Conservation (phyloP, 2,329 filamentous ascomycete genomes). For the Fonsecaea multimorphosa region DNA sequence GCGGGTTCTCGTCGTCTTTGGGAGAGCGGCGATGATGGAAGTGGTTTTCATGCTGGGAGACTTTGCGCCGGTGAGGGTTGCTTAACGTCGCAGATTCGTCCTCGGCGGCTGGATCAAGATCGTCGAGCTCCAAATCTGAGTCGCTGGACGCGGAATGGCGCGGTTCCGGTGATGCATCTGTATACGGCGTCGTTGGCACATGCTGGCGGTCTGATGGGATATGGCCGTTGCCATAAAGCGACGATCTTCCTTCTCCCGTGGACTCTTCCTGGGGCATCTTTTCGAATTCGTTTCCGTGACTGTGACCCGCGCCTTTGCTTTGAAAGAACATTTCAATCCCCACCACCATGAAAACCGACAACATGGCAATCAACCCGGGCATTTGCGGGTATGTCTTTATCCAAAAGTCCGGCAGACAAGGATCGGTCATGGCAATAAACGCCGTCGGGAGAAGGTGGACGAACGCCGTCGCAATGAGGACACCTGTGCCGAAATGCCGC, state of each 20-base stretch:
- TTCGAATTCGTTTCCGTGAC: conserved; percentile 62
- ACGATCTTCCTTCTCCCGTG: conserved; percentile 9
- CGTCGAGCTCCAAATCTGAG: conserved; percentile 58
- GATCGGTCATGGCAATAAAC: conserved; percentile 69
- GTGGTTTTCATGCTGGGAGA: conserved; percentile 30
- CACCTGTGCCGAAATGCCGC: conserved; percentile 80
- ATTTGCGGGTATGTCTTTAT: conserved; percentile 55
- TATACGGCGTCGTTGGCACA: conserved; percentile 27
- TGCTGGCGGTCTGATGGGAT: conserved; percentile 28
- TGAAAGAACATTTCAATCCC: conserved; percentile 69
- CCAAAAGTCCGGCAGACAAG: conserved; percentile 61
- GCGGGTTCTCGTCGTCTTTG: conserved; percentile 55
- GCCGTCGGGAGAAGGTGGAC: conserved; percentile 76
- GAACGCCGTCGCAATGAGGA: conserved; percentile 85
- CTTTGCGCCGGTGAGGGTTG: conserved; percentile 39
- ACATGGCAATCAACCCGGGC: conserved; percentile 56
- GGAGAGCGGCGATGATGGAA: conserved; percentile 12
- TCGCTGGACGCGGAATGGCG: conserved; percentile 48
- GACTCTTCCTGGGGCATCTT: conserved; percentile 37
- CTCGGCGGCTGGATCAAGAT: conserved; percentile 50
- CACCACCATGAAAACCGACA: conserved; percentile 53
- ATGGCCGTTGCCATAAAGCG: conserved; percentile 28
- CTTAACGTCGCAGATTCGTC: conserved; percentile 43
- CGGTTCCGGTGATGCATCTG: conserved; percentile 26
- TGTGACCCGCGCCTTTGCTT: conserved; percentile 67